Evolutionary conservation across 2,329 filamentous ascomycete genomes (phyloP), one percentile per base, ranked within the genome.

Genomic region (Cytospora piceae): DNA sequence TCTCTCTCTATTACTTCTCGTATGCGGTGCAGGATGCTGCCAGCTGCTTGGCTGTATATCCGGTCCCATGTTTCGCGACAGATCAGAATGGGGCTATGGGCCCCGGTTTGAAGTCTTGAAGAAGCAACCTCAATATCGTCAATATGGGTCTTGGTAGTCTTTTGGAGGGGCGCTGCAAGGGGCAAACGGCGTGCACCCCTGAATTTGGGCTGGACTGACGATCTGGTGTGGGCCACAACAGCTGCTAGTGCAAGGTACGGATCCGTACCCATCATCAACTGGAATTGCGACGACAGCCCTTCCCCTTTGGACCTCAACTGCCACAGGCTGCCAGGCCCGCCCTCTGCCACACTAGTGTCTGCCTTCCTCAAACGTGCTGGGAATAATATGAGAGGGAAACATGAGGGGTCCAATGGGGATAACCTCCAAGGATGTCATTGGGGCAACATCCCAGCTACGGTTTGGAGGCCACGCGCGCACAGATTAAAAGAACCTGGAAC

Each of bases 221-320:
- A 49, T 49, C 46, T 12, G 22, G n/a, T 49, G 46, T 49, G 46
- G 46, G 11, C 22, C 46, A 49, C 46, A 24, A 22, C 22, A 12
- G 46, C 46, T 49, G 11, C 46, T 49, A 49, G 46, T 24, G 46
- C 46, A 49, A 49, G 46, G 46, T 49, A 49, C 46, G 22, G 11
- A 24, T 42, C 17, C 39, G 17, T 15, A 42, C 3, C 39, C 39
- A 42, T 42, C 46, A 24, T 49, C 46, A 24, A 24, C 8, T 49
- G 46, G 46, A 49, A 49, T 49, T 49, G 46, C 46, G 46, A 49
- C 46, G n/a, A 49, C 46, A 14, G 46, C 46, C 20, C 42, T 46
- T 46, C n/a, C 20, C 32, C 32, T 34, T 34, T 34, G 32, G 32
- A 29, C 27, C 27, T 29, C 27, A 5, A 29, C 27, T 29, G 27